A percentile compares a stretch with the other conserved stretches of the same genome.
phyloP scores from a whole-genome alignment of 371 early-diverging fungal species.

The Batrachochytrium dendrobatidis region DNA sequence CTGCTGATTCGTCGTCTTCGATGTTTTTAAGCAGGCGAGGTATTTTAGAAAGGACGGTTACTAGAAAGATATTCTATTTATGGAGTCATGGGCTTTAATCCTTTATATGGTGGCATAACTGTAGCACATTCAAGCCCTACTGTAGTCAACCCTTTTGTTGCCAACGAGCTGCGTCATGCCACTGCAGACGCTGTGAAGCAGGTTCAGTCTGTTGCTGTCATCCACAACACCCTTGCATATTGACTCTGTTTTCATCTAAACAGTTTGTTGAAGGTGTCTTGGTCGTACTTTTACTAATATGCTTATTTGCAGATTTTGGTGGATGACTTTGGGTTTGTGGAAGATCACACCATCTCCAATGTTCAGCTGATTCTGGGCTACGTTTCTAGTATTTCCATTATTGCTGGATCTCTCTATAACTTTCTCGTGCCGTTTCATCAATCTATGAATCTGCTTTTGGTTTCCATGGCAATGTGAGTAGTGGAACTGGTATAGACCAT shows the following conservation, averaged over 20 bases:
- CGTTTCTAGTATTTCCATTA: background rate
- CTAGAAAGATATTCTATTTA: too few relatives aligned
- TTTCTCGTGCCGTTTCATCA: background rate
- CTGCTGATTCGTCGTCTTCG: too few relatives aligned
- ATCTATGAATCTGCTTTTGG: background rate
- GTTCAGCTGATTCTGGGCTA: constrained; percentile 1
- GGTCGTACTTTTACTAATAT: too few relatives aligned
- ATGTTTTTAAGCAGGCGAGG: too few relatives aligned
- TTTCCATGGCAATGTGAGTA: background rate
- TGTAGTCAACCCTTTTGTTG: background rate
- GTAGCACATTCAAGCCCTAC: too few relatives aligned
- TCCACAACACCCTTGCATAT: too few relatives aligned
- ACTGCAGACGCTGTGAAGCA: background rate
- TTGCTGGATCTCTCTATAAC: background rate
- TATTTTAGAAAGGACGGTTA: too few relatives aligned
- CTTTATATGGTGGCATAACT: too few relatives aligned
- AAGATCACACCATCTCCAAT: background rate
- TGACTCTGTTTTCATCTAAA: background rate
- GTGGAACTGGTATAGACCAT: too few relatives aligned
- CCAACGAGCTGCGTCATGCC: background rate
- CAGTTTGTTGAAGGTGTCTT: too few relatives aligned
- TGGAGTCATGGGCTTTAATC: too few relatives aligned
- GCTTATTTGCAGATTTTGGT: background rate
- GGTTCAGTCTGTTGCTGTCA: too few relatives aligned
- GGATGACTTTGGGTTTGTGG: background rate